Evolutionary conservation across 192 early-diverging fungal species (phyloP), one percentile per base, ranked within the genome.

Genomic region (Diversispora epigaea): DNA sequence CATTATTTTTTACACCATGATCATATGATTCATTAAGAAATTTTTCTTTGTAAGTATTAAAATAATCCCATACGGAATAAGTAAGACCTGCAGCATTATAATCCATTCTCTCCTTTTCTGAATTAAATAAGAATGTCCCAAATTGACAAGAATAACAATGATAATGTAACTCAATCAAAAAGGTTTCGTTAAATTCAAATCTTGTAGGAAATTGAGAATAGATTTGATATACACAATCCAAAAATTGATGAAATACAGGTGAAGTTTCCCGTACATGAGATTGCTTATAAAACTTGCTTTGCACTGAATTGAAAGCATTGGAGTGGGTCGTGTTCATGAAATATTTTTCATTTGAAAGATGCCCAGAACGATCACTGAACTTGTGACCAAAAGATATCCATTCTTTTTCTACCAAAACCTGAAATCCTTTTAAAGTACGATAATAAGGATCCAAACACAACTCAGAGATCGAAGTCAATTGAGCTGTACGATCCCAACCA

Each of bases 301-400:
- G 87, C 69, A 88, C 86, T 19, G 85, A 84, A 47, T 84, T 87
- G 52, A 88, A 82, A 0, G 86, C 82, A 39, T 83, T 85, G 12
- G 82, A 81, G 68, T 80, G 80, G 3, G 84, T 79, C 8, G 83
- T 77, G 17, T 81, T 82, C 9, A 91, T 82, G 81, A 90, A 91
- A 63, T 86, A 85, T 68, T 87, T 87, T 44, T 93, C 90, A 55
- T 92, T 90, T 39, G 92, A 89, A n/a, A 93, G 80, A 77, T 96
- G 95, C 1, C 95, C 97, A 71, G 93, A 93, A 14, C 97, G 90
- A 81, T 95, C 92, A 40, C 89, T 84, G 78, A 99, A 99, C 77
- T 99, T 97, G 84, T 94, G 93, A 41, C 97, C 97, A 87, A 97
- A 97, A 17, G 95, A 92, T 25, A 95, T 87, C 97, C 97, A 99